Evolutionary conservation across 1,284 basidiomycete species (phyloP).

Genomic region (Coniferiporia weirii): DNA sequence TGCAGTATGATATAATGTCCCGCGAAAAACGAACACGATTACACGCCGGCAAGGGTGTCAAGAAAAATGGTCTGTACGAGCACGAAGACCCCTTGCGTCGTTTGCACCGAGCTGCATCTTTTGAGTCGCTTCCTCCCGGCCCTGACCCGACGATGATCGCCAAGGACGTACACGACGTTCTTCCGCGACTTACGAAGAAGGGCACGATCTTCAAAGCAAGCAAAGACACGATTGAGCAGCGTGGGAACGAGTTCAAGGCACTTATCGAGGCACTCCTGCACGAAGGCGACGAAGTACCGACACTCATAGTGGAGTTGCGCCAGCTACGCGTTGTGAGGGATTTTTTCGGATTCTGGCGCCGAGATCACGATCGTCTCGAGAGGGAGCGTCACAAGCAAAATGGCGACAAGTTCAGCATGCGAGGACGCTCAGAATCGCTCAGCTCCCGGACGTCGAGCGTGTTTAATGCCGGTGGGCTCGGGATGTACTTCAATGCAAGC

Average conservation of each 20-base stretch:
- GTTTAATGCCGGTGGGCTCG: conserved; percentile 19
- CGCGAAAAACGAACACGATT: conserved; percentile 60
- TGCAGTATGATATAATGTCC: conserved; percentile 56
- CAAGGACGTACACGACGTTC: conserved; percentile 54
- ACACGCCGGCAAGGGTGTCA: conserved; percentile 64
- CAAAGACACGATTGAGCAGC: conserved; percentile 58
- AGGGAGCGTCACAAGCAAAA: conserved; percentile 28
- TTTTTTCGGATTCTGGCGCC: conserved; percentile 73
- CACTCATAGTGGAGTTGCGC: conserved; percentile 59
- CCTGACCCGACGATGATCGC: conserved; percentile 67
- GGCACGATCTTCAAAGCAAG: conserved; percentile 65
- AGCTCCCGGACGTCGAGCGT: conserved; percentile 35
- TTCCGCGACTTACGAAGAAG: conserved; percentile 66
- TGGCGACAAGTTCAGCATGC: conserved; percentile 25
- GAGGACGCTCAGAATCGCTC: conserved; percentile 6
- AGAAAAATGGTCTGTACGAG: conserved; percentile 66
- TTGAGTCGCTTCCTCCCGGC: conserved; percentile 79
- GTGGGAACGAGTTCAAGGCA: conserved; percentile 50
- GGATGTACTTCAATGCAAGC: conserved; percentile 47
- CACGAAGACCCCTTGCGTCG: conserved; percentile 38
- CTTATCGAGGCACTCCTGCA: conserved; percentile 55
- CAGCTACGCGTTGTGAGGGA: conserved; percentile 54
- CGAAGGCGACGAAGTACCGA: conserved; percentile 47
- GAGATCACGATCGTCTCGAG: conserved; percentile 56
- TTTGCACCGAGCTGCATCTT: conserved; percentile 56